Evolutionary conservation across 106 monocot genomes (phyloP).

Genomic region (Dendrobium huoshanense): DNA sequence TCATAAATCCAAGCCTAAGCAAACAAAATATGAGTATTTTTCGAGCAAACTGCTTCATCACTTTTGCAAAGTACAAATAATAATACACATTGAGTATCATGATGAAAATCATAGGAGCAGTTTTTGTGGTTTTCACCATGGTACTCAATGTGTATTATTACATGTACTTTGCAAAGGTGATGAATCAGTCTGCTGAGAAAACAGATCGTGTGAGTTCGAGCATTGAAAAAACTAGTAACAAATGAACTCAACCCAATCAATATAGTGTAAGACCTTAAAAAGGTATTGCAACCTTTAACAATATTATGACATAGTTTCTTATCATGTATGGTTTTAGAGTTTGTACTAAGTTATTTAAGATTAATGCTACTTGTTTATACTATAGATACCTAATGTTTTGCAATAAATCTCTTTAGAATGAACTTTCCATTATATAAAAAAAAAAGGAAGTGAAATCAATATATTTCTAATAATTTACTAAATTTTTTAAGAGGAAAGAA

Average conservation of each 20-base stretch:
- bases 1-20: too few species aligned
- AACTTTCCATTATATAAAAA: not conserved
- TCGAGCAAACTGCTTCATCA: conserved; percentile 50
- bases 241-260: conserved; percentile 17
- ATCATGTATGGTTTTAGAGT: too few species aligned
- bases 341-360: not conserved
- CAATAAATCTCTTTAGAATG: not conserved
- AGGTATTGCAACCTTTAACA: not conserved
- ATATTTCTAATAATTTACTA: too few species aligned
- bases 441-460: too few species aligned
- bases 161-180: conserved; percentile 83
- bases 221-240: conserved; percentile 68
- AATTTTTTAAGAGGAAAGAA: too few species aligned
- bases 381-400: not conserved
- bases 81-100: conserved; percentile 95
- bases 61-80: conserved; percentile 89
- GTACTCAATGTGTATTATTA: conserved; percentile 93
- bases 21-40: conserved; percentile 14
- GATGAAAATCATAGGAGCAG: conserved; percentile 77
- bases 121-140: conserved; percentile 92
- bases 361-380: not conserved
- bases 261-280: too few species aligned
- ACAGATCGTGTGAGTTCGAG: conserved; percentile 30
- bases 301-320: too few species aligned
- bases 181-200: conserved; percentile 57